A percentile compares a stretch with the other conserved stretches of the same genome.
phyloP scores from a whole-genome alignment of 495 filamentous ascomycete genomes.

The Penicillium waksmanii region DNA sequence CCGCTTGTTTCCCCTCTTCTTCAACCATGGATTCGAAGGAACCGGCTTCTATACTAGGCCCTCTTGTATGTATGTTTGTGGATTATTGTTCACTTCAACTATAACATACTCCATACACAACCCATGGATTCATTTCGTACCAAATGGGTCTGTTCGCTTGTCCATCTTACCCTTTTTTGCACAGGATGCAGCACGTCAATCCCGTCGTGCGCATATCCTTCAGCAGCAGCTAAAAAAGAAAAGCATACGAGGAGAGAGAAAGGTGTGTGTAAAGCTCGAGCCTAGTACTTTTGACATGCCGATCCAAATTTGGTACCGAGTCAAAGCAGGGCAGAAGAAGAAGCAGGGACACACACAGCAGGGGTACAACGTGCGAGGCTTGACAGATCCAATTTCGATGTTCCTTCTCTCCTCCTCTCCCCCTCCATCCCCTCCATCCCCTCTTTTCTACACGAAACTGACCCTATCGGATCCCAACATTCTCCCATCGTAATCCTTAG shows the following conservation, averaged over 20 bases:
- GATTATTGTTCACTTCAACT: not conserved
- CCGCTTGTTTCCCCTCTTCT: conserved; percentile 6
- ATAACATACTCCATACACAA: conserved; percentile 1
- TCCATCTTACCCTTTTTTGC: conserved; percentile 2
- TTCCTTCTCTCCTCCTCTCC: not conserved
- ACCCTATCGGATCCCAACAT: conserved; percentile 29
- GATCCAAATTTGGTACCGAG: conserved; percentile 31
- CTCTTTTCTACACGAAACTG: not conserved
- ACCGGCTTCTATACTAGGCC: conserved; percentile 1
- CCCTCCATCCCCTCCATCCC: conserved; percentile 7
- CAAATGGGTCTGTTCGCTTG: not conserved
- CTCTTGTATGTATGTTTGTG: not conserved
- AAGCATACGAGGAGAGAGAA: not conserved
- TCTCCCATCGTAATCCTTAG: conserved; percentile 6
- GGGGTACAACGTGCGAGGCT: conserved; percentile 11
- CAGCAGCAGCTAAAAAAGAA: conserved; percentile 7
- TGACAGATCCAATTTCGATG: conserved; percentile 20
- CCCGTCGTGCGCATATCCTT: conserved; percentile 18
- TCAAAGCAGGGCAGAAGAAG: conserved; percentile 11
- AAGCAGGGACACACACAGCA: conserved; percentile 17
- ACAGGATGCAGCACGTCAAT: conserved; percentile 10
- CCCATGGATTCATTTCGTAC: not conserved
- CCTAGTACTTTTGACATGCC: conserved; percentile 26
- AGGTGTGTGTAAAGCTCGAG: conserved; percentile 1
- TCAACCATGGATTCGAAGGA: conserved; percentile 5